These are phyloP conservation scores for Rhizopogon vesiculosus DNA, from an alignment of 768 basidiomycete species.

Conservation along the genomic window DNA sequence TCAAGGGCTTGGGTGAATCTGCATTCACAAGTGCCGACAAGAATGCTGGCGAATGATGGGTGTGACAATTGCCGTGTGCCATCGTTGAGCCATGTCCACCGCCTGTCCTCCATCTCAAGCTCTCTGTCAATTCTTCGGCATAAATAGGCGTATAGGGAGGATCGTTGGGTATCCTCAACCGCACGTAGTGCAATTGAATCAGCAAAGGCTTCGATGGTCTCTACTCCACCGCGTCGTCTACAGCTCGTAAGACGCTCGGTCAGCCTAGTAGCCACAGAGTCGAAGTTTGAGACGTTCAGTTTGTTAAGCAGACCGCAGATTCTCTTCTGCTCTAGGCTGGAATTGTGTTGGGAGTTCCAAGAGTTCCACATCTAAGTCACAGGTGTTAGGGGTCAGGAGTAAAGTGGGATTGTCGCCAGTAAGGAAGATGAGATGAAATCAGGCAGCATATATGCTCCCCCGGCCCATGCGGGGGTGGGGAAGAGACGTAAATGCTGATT, in stretches of 20 bases:
- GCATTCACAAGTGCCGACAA: slow-evolving; percentile 11
- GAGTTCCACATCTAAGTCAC: slow-evolving; percentile 13
- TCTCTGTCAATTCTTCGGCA: slow-evolving; percentile 44
- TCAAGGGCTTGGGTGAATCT: slow-evolving; percentile 1
- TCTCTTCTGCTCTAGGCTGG: slow-evolving; percentile 40
- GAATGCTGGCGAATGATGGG: slow-evolving; percentile 11
- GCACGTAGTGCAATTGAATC: slow-evolving; percentile 51
- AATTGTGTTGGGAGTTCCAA: slow-evolving; percentile 22
- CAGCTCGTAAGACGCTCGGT: slow-evolving; percentile 45
- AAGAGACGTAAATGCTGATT: neutral
- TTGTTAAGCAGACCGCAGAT: slow-evolving; percentile 57
- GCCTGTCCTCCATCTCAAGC: slow-evolving; percentile 26
- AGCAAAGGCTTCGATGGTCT: slow-evolving; percentile 45
- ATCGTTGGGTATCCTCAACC: slow-evolving; percentile 46
- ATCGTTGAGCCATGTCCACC: slow-evolving; percentile 18
- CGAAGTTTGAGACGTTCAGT: slow-evolving; percentile 48
- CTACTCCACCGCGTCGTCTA: slow-evolving; percentile 41
- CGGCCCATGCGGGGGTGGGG: neutral
- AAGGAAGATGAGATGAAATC: neutral
- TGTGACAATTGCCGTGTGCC: slow-evolving; percentile 3
- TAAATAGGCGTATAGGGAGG: slow-evolving; percentile 47
- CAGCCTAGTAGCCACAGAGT: slow-evolving; percentile 44
- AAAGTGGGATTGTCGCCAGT: neutral
- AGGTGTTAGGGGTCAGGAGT: neutral
- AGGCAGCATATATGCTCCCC: neutral